Base-by-base conservation (phyloP, 257 asterid species). In the Henckelia pumila region DNA sequence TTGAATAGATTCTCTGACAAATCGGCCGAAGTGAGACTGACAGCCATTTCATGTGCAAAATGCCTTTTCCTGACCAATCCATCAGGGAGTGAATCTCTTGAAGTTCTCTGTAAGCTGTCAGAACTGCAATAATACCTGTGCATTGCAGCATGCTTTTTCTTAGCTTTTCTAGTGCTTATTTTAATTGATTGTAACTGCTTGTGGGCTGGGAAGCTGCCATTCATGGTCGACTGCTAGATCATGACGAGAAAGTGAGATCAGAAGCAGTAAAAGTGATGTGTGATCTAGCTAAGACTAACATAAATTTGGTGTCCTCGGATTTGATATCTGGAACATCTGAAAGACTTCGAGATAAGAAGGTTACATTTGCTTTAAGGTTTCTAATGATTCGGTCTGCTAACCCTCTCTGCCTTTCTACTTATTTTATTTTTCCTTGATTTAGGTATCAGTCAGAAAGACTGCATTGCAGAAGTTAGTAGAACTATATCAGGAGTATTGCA, bases 301-400 rank as follows among this genome's bases (percentile, higher is more conserved):
- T 76, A 47, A 80, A 75, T 55, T 76, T 76, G 17, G 59, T 73
- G 58, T 85, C 87, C 40, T 56, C 79, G 66, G 85, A 84, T 72
- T 80, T 87, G 69, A 75, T 91, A 72, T 66, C 82, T 77, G 80
- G 53, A 63, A 93, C 86, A 66, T 79, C 84, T 14, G 90, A 87
- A 74, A 85, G 98, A 72, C 86, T 91, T 64, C 87, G 96, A 71
- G 98, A 91, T 76, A 91, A 89, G 88, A 89, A 91, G 95, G 98
- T 91, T 57, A 60, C 21, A 22, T 64, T 63, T 66, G 66, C 69
- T 71, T 56, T 49, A n/a, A 69, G 69, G 59, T 71, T 61, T 68
- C 61, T 32, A 69, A 61, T 64, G 69, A 64, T 25, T 64, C 49
- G 21, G 40, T 40, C 61, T 55, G 69, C 32, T 56, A 53, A 71